Base-by-base conservation (phyloP, 83 land plant genomes). In the Thuja plicata region DNA sequence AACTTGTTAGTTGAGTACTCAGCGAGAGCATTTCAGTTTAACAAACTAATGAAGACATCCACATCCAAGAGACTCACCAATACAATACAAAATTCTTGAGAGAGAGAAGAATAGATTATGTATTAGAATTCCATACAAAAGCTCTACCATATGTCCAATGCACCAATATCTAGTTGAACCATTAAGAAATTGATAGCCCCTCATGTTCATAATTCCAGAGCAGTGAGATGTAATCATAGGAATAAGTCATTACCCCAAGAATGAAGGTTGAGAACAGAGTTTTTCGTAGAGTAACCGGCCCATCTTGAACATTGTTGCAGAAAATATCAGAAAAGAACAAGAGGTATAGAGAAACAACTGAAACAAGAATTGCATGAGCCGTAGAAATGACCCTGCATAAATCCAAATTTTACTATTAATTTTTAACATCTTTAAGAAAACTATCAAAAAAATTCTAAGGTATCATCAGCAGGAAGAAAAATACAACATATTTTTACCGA, bases 361-460 rank as follows among this genome's bases (percentile, higher is more conserved):
- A 78, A 84, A 96, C 93, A 87, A 92, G 91, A 89, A 95, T 86
- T 40, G 97, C 97, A 92, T 96, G 97, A n/a, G 89, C 89, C n/a
- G 94, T 96, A 34, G 97, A 96, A 45, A 96, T 91, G 3, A 95
- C 94, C 78, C 97, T 96, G 93, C 88, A 90, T 15, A 87, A 89
- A 87, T 38, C 40, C 48, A 77, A 55, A 52, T 55, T 32, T 52
- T 34, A 21, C 43, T 43, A 34, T 83, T 30, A 83, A 27, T 34
- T 83, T 46, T 46, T 83, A 34, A 27, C 35, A 46, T 11, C 35
- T 24, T 41, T 4, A 82, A 45, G 54, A 54, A 24, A 88, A 87
- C 41, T 55, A 32, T 54, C 8, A 30, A 34, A 86, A 27, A 45
- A 45, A 13, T 37, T 32, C 11, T 34, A 35, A 38, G 19, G 12